Conservation (phyloP, 169 alveolate genomes). For the Toxoplasma gondii region DNA sequence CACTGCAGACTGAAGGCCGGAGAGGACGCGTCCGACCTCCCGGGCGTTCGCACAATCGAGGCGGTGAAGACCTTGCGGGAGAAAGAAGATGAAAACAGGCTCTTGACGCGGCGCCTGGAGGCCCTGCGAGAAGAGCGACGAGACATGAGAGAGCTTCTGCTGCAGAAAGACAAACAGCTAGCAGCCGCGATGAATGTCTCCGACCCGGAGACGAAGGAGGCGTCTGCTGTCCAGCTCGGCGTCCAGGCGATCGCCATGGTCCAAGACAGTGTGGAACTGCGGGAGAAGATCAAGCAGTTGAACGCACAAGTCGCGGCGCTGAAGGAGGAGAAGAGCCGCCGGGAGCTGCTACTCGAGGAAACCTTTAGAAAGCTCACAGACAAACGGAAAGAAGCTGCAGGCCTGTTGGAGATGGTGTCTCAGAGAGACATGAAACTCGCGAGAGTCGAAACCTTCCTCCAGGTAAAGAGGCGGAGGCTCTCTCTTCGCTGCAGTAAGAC, state of each 20-base stretch:
- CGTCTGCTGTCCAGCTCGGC: slow-evolving; percentile 66
- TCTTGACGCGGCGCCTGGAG: slow-evolving; percentile 23
- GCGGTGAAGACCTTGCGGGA: slow-evolving; percentile 6
- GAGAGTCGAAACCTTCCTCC: slow-evolving; percentile 58
- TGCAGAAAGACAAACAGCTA: slow-evolving; percentile 61
- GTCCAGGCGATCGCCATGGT: slow-evolving; percentile 66
- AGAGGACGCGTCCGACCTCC: background rate
- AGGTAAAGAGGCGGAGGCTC: background rate
- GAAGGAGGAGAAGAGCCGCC: slow-evolving; percentile 36
- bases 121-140: slow-evolving; percentile 58
- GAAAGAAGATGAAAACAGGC: background rate
- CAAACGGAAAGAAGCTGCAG: slow-evolving; percentile 65
- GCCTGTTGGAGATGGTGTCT: slow-evolving; percentile 61
- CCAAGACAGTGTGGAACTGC: slow-evolving; percentile 46
- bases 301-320: slow-evolving; percentile 48
- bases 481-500: too few species aligned
- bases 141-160: slow-evolving; percentile 54
- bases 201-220: slow-evolving; percentile 56
- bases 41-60: background rate
- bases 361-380: slow-evolving; percentile 59
- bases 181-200: slow-evolving; percentile 39
- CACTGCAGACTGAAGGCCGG: background rate
- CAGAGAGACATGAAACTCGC: slow-evolving; percentile 67
- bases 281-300: slow-evolving; percentile 36
- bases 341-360: slow-evolving; percentile 47